A percentile compares a stretch with the other conserved stretches of the same genome.
These are phyloP conservation scores for Choanephora cucurbitarum DNA, from an alignment of 371 early-diverging fungal species.

Conservation along the genomic window DNA sequence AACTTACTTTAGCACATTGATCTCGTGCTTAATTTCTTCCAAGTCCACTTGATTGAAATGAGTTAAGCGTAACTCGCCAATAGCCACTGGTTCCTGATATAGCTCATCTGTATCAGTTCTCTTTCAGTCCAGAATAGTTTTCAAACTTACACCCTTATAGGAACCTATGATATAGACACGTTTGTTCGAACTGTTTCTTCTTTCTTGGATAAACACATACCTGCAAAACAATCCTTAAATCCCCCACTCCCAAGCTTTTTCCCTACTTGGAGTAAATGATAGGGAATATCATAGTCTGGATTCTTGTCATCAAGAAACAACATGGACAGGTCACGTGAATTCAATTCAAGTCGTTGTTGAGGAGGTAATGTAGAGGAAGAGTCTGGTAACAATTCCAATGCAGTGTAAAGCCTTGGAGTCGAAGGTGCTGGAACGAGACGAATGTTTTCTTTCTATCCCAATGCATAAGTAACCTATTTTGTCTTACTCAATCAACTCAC, in stretches of 20 bases:
- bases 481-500: slow-evolving; percentile 39
- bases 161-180: not conserved
- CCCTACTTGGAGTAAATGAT: slow-evolving; percentile 57
- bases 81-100: slow-evolving; percentile 69
- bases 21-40: slow-evolving; percentile 75
- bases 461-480: not conserved
- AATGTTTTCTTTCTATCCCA: slow-evolving; percentile 60
- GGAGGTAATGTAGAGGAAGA: slow-evolving; percentile 32
- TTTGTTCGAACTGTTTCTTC: no score
- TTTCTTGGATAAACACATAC: no score
- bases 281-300: slow-evolving; percentile 62
- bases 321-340: slow-evolving; percentile 56
- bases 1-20: slow-evolving; percentile 74
- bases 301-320: slow-evolving; percentile 48
- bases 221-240: slow-evolving; percentile 78
- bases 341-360: slow-evolving; percentile 39
- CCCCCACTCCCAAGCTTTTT: slow-evolving; percentile 77
- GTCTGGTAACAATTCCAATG: slow-evolving; percentile 43
- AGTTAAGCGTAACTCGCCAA: slow-evolving; percentile 68
- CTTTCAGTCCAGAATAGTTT: not conserved
- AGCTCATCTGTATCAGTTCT: no score
- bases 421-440: slow-evolving; percentile 71
- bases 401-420: slow-evolving; percentile 61
- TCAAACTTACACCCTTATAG: slow-evolving; percentile 61
- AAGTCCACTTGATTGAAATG: slow-evolving; percentile 72